phyloP scores from a whole-genome alignment of 139 green algal genomes.

The Chlorella sp. region DNA sequence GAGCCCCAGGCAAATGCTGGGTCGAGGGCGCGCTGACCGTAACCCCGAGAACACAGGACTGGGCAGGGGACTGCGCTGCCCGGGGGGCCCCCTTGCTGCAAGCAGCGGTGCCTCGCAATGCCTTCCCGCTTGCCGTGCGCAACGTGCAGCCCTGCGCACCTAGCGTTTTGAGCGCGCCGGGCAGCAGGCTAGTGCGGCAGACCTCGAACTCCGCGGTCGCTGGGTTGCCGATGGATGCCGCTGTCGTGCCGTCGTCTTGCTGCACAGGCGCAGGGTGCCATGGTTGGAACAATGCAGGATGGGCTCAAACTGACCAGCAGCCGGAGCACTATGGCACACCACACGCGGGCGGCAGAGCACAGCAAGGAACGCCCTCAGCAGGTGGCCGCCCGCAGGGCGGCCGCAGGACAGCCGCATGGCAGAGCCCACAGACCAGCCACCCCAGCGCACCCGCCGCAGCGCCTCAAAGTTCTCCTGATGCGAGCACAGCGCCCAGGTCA shows the following conservation, averaged over 20 bases:
- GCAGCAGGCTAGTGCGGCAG: constrained; percentile 63
- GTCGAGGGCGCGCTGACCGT: no score
- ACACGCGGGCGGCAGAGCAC: no score
- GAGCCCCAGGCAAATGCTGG: no score
- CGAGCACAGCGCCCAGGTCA: constrained; percentile 91
- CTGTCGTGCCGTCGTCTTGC: constrained; percentile 69
- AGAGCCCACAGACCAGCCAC: neutral
- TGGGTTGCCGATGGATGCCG: constrained; percentile 94
- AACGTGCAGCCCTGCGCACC: constrained; percentile 30
- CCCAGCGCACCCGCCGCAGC: constrained; percentile 51
- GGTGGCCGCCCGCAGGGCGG: neutral
- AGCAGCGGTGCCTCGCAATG: no score
- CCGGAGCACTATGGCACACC: no score
- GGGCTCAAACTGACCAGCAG: no score
- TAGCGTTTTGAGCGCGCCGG: constrained; percentile 93
- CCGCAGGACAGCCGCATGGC: neutral
- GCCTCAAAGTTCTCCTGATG: constrained; percentile 89
- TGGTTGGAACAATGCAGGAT: neutral
- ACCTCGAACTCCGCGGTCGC: constrained; percentile 95
- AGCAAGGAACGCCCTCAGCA: no score
- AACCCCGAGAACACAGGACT: no score
- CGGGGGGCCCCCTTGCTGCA: no score
- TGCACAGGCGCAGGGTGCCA: neutral
- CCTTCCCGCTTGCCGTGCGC: neutral
- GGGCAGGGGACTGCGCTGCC: no score